A percentile compares a stretch with the other conserved stretches of the same genome.
These are phyloP conservation scores for Alternaria angustiovoidea DNA, from an alignment of 2,329 filamentous ascomycete species.

Conservation along the genomic window DNA sequence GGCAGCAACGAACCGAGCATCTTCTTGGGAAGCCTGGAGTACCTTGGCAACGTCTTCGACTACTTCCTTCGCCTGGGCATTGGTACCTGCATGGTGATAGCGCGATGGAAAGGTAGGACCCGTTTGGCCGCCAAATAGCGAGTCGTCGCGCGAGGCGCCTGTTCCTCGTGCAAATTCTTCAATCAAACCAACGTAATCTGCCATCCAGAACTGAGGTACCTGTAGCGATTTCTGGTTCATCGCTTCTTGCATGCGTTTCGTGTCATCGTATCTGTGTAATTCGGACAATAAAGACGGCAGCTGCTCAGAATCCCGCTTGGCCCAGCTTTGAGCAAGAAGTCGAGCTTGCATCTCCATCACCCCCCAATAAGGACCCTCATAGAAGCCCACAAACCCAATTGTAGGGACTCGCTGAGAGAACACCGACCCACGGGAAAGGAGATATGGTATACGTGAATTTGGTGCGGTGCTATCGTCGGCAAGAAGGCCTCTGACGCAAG, in stretches of 20 bases:
- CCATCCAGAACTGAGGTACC: conserved; percentile 80
- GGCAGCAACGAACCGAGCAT: conserved; percentile 64
- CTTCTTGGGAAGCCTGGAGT: conserved; percentile 54
- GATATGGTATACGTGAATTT: conserved; percentile 55
- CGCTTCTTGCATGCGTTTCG: conserved; percentile 55
- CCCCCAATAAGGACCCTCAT: conserved; percentile 84
- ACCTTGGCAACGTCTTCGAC: conserved; percentile 56
- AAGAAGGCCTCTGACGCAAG: conserved; percentile 64
- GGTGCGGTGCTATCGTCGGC: conserved; percentile 63
- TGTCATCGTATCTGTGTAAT: conserved; percentile 29
- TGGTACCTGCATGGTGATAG: conserved; percentile 42
- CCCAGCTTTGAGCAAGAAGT: conserved; percentile 70
- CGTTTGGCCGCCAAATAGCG: conserved; percentile 56
- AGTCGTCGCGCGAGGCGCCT: conserved; percentile 57
- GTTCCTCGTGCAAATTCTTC: conserved; percentile 72
- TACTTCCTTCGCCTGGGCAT: conserved; percentile 54
- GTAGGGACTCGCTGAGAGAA: conserved; percentile 67
- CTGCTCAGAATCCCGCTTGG: conserved; percentile 26
- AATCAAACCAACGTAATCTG: conserved; percentile 79
- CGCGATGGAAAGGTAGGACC: conserved; percentile 54
- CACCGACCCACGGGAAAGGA: conserved; percentile 74
- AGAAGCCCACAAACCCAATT: conserved; percentile 83
- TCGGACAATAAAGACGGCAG: conserved; percentile 5
- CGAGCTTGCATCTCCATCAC: conserved; percentile 88
- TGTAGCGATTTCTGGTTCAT: conserved; percentile 47